Percentiles rank a stretch among this genome's conserved stretches.
Conservation (phyloP, 2,329 filamentous ascomycete species). For the Triangularia setosa region DNA sequence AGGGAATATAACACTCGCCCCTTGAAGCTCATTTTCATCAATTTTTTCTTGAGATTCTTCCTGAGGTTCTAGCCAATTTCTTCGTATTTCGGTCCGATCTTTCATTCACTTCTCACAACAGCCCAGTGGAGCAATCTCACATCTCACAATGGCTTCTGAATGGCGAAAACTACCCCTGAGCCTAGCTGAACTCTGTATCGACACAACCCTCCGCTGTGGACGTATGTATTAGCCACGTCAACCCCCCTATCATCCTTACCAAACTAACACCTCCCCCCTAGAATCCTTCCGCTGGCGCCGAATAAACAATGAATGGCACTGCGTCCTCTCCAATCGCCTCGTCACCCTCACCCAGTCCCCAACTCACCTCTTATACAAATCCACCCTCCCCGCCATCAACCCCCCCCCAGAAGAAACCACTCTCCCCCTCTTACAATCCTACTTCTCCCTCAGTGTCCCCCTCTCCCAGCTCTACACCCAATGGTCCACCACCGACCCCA, state of each 20-base stretch:
- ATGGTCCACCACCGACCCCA: slow-evolving; percentile 81
- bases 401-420: slow-evolving; percentile 58
- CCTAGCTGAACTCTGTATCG: slow-evolving; percentile 83
- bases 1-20: not conserved
- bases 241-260: not conserved
- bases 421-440: slow-evolving; percentile 69
- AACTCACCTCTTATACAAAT: slow-evolving; percentile 73
- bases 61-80: not conserved
- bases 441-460: slow-evolving; percentile 82
- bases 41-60: not conserved
- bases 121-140: not conserved
- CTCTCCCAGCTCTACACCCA: slow-evolving; percentile 73
- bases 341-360: slow-evolving; percentile 80
- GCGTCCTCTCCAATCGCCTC: slow-evolving; percentile 79
- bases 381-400: slow-evolving; percentile 51
- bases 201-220: slow-evolving; percentile 89
- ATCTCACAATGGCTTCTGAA: slow-evolving; percentile 43
- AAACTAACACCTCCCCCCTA: slow-evolving; percentile 1
- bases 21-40: not conserved
- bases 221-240: slow-evolving; percentile 33
- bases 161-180: slow-evolving; percentile 86
- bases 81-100: not conserved
- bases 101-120: not conserved
- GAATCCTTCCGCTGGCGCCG: slow-evolving; percentile 94
- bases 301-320: slow-evolving; percentile 80